phyloP scores from a whole-genome alignment of 2,329 filamentous ascomycete genomes.

The Neofusicoccum laricinum region DNA sequence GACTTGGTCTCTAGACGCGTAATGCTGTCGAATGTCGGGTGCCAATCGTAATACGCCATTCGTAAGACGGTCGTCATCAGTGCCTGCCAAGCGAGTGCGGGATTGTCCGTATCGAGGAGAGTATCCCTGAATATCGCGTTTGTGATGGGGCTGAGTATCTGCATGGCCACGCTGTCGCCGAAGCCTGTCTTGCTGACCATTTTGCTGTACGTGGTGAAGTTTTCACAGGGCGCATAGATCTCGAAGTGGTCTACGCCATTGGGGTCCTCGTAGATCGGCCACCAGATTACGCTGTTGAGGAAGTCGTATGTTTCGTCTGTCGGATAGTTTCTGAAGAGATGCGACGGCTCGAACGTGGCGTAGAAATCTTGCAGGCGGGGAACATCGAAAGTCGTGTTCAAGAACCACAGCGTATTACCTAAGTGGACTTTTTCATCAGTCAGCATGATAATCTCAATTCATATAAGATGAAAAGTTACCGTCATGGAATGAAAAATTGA shows the following conservation, averaged over 20 bases:
- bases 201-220: not conserved
- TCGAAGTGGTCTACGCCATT: not conserved
- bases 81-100: not conserved
- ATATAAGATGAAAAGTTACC: not conserved
- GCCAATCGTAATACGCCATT: not conserved
- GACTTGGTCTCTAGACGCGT: not conserved
- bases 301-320: not conserved
- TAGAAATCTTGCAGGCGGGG: too few relatives aligned
- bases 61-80: not conserved
- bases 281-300: not conserved
- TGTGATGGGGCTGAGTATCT: not conserved
- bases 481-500: not conserved
- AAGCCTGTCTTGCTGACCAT: not conserved
- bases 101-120: not conserved
- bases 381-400: not conserved
- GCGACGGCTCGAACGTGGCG: not conserved
- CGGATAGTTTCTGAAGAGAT: not conserved
- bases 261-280: not conserved
- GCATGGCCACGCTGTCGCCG: not conserved
- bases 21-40: not conserved
- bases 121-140: not conserved
- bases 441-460: too few relatives aligned
- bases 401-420: not conserved
- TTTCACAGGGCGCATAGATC: not conserved
- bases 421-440: not conserved